These are phyloP conservation scores for Cercospora sesami DNA, from an alignment of 2,329 filamentous ascomycete species.

Conservation along the genomic window DNA sequence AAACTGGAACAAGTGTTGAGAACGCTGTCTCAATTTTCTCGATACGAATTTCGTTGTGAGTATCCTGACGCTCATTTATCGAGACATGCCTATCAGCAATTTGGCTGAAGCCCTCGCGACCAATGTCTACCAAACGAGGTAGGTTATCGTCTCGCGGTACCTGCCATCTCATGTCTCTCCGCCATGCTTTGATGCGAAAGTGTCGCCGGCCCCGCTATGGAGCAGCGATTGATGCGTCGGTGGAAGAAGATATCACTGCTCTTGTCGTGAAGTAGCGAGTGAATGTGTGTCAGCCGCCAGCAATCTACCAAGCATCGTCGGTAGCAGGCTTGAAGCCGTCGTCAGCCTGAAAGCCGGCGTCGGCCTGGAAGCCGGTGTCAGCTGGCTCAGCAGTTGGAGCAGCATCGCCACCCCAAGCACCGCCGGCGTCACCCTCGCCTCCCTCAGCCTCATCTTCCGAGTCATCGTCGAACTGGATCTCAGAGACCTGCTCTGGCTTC, in stretches of 20 bases:
- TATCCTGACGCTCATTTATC: not conserved
- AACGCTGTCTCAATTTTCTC: conserved; percentile 15
- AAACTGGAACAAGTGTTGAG: conserved; percentile 10
- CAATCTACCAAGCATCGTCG: conserved; percentile 20
- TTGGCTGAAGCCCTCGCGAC: conserved; percentile 6
- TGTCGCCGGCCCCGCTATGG: too few species aligned
- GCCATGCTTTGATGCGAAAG: too few species aligned
- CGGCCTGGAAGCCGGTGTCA: conserved; percentile 27
- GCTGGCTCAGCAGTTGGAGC: conserved; percentile 14
- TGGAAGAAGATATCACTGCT: too few species aligned
- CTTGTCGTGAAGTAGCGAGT: not conserved
- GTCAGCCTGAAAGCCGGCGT: conserved; percentile 26
- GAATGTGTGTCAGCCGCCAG: not conserved
- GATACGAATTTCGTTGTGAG: not conserved
- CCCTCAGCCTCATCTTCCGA: conserved; percentile 45
- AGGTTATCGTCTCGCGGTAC: not conserved
- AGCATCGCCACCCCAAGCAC: conserved; percentile 22
- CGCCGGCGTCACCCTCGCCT: conserved; percentile 21
- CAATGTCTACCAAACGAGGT: not conserved
- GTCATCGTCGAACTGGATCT: conserved; percentile 56
- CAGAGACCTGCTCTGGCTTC: conserved; percentile 57
- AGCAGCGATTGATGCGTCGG: not conserved
- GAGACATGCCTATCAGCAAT: conserved; percentile 3
- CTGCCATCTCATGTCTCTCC: conserved; percentile 11
- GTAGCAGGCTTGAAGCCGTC: conserved; percentile 12